These are phyloP conservation scores for Fusarium floridanum DNA, from an alignment of 2,329 filamentous ascomycete species.

Conservation along the genomic window DNA sequence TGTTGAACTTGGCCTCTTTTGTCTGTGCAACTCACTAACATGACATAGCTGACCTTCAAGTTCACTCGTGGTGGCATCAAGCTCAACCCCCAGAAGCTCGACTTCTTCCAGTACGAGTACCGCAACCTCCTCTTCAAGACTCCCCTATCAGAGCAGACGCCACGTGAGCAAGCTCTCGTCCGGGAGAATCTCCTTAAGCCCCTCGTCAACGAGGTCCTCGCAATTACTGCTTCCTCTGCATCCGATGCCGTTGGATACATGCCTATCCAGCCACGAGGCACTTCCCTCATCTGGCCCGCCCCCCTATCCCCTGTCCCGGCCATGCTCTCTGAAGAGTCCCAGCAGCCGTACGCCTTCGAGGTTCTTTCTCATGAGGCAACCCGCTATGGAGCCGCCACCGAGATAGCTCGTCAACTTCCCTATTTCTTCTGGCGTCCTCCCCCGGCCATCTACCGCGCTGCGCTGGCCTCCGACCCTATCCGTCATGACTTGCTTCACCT, in stretches of 20 bases:
- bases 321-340: slow-evolving; percentile 29
- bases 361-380: slow-evolving; percentile 39
- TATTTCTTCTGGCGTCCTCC: slow-evolving; percentile 57
- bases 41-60: slow-evolving; percentile 83
- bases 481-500: slow-evolving; percentile 36
- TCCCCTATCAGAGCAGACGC: slow-evolving; percentile 38
- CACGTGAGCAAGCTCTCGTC: slow-evolving; percentile 35
- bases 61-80: slow-evolving; percentile 93
- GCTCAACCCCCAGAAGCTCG: slow-evolving; percentile 83
- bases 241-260: background rate
- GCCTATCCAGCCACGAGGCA: slow-evolving; percentile 35
- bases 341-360: slow-evolving; percentile 39
- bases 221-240: slow-evolving; percentile 36
- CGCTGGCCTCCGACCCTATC: slow-evolving; percentile 36
- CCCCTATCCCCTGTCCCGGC: slow-evolving; percentile 46
- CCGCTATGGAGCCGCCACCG: slow-evolving; percentile 38
- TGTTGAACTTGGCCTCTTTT: slow-evolving; percentile 39
- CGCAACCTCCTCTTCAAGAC: slow-evolving; percentile 50
- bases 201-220: slow-evolving; percentile 45
- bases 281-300: slow-evolving; percentile 42
- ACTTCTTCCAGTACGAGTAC: slow-evolving; percentile 82
- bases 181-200: slow-evolving; percentile 33
- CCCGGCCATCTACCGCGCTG: slow-evolving; percentile 43
- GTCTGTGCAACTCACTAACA: slow-evolving; percentile 38
- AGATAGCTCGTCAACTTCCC: slow-evolving; percentile 49